phyloP scores from a whole-genome alignment of 2,329 filamentous ascomycete genomes.

The Paecilomyces formosus region DNA sequence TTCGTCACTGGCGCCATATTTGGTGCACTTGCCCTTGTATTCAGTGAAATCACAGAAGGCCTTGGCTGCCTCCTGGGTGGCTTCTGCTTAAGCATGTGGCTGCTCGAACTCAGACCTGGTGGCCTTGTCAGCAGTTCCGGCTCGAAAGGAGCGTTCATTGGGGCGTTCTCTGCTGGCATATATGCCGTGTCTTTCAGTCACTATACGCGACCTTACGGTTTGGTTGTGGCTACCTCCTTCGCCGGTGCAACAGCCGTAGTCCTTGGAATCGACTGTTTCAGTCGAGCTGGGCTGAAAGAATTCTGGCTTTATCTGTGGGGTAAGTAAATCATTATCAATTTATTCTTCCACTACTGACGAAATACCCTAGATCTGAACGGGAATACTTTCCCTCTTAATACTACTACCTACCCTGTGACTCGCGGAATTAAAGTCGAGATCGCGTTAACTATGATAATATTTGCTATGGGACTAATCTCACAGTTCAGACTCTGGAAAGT shows the following conservation, averaged over 20 bases:
- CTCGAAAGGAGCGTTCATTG: constrained; percentile 68
- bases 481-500: constrained; percentile 83
- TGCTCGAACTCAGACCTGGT: constrained; percentile 68
- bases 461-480: constrained; percentile 67
- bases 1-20: constrained; percentile 66
- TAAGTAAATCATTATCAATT: constrained; percentile 27
- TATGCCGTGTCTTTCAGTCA: constrained; percentile 74
- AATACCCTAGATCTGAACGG: constrained; percentile 56
- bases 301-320: constrained; percentile 93
- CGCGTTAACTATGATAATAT: constrained; percentile 67
- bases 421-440: constrained; percentile 80
- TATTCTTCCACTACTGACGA: constrained; percentile 9
- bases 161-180: constrained; percentile 57
- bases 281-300: constrained; percentile 82
- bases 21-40: constrained; percentile 67
- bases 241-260: constrained; percentile 71
- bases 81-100: constrained; percentile 84
- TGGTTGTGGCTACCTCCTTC: constrained; percentile 73
- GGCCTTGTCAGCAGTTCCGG: constrained; percentile 59
- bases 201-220: constrained; percentile 67
- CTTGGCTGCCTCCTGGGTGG: constrained; percentile 83
- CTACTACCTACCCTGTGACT: constrained; percentile 75
- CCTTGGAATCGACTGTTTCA: constrained; percentile 86
- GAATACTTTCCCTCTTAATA: constrained; percentile 68
- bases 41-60: constrained; percentile 75